Percentiles rank a stretch among this genome's conserved stretches.
phyloP scores from a whole-genome alignment of 208 protist species.

The Leishmania tarentolae region DNA sequence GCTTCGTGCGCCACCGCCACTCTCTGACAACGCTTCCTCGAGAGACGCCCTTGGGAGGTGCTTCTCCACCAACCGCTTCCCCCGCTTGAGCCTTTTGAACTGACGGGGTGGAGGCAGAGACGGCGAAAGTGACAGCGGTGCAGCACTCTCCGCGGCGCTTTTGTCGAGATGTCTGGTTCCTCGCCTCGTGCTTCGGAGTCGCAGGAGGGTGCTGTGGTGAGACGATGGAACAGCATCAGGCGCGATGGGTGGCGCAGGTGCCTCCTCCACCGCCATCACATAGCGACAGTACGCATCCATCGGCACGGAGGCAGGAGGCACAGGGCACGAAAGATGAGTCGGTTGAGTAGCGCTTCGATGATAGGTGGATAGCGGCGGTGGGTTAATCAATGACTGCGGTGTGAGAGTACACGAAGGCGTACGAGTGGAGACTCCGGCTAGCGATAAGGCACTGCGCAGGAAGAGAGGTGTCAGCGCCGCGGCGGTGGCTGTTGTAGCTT shows the following conservation, averaged over 20 bases:
- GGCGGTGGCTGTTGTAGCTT: not conserved
- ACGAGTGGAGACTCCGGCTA: conserved; percentile 23
- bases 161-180: not conserved
- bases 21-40: not conserved
- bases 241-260: not conserved
- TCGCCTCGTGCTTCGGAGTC: not conserved
- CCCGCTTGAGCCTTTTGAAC: not conserved
- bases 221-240: not conserved
- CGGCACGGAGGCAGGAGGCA: conserved; percentile 37
- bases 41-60: not conserved
- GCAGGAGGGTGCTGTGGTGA: not conserved
- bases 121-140: not conserved
- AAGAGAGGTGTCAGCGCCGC: conserved; percentile 14
- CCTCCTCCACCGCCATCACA: conserved; percentile 41
- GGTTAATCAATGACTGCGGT: conserved; percentile 17
- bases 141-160: not conserved
- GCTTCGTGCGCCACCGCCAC: not conserved
- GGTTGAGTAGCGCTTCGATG: not conserved
- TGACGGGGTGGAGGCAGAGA: not conserved
- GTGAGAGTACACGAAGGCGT: conserved; percentile 24
- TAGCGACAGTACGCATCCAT: conserved; percentile 72
- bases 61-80: not conserved
- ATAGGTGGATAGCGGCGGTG: conserved; percentile 19
- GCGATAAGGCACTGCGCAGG: conserved; percentile 29
- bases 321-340: not conserved